Percentiles rank a stretch among this genome's conserved stretches.
These are phyloP conservation scores for Herpotrichia juniperi DNA, from an alignment of 2,329 filamentous ascomycete genomes.

Conservation along the genomic window DNA sequence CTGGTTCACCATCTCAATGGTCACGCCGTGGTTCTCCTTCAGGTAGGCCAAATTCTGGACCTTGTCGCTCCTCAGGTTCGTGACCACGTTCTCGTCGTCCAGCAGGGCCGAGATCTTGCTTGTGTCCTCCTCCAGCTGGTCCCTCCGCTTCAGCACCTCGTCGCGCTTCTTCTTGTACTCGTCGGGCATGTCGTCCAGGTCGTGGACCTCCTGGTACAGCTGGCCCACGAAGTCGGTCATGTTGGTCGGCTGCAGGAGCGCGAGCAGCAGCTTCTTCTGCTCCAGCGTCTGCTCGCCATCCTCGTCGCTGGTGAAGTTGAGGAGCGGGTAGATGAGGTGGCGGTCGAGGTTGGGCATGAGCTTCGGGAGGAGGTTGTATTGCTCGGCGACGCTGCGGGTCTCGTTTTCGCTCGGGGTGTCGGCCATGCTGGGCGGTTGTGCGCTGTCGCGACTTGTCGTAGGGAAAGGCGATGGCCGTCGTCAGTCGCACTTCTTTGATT, in stretches of 20 bases:
- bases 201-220: constrained; percentile 87
- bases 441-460: constrained; percentile 1
- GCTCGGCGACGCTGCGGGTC: constrained; percentile 63
- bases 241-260: constrained; percentile 94
- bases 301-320: constrained; percentile 86
- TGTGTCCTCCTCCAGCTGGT: constrained; percentile 85
- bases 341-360: constrained; percentile 92
- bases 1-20: constrained; percentile 91
- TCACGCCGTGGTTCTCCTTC: constrained; percentile 95
- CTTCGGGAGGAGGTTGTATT: constrained; percentile 84
- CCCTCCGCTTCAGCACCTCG: constrained; percentile 81
- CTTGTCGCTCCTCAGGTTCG: constrained; percentile 93
- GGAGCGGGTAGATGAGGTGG: constrained; percentile 93
- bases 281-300: constrained; percentile 77
- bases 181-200: constrained; percentile 75
- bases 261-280: constrained; percentile 86
- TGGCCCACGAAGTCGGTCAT: constrained; percentile 98
- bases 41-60: constrained; percentile 97
- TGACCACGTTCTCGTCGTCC: constrained; percentile 86
- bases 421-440: constrained; percentile 45
- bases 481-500: constrained; percentile 19
- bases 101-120: constrained; percentile 87
- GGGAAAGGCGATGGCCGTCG: constrained; percentile 10
- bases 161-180: constrained; percentile 91
- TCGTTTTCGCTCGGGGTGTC: constrained; percentile 35